Evolutionary conservation across 306 rosid species (phyloP).

Genomic region (Prunus salicina): DNA sequence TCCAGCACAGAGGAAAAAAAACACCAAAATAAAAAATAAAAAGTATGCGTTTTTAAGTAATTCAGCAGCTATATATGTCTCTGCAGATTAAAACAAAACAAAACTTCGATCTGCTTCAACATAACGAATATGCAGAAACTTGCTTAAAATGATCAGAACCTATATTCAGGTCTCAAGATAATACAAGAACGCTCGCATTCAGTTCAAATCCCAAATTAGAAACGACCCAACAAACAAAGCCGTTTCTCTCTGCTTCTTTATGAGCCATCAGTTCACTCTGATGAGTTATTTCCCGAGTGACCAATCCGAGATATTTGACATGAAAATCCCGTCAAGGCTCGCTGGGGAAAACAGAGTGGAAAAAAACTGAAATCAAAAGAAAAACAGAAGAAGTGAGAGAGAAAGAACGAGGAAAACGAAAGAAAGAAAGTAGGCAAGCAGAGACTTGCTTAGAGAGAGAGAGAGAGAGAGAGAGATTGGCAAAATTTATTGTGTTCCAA

Average conservation of each 20-base stretch:
- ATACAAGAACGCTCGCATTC: constrained; percentile 14
- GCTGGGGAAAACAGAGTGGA: constrained; percentile 7
- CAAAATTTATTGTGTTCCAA: constrained; percentile 20
- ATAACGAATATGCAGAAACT: constrained; percentile 35
- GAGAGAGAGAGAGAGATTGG: not conserved
- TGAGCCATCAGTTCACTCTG: not conserved
- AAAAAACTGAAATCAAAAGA: not conserved
- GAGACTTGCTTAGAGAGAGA: not conserved
- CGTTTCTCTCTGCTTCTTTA: not conserved
- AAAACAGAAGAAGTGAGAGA: not conserved
- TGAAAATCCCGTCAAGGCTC: constrained; percentile 11
- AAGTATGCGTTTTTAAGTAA: not conserved
- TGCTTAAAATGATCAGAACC: not conserved
- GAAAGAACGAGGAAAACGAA: not conserved
- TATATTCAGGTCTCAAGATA: not conserved
- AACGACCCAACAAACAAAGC: constrained; percentile 10
- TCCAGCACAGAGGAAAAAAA: not conserved
- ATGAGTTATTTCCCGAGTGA: constrained; percentile 1
- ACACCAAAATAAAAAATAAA: not conserved
- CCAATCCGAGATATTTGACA: constrained; percentile 3
- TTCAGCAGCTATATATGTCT: constrained; percentile 20
- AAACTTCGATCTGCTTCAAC: constrained; percentile 22
- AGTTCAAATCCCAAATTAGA: constrained; percentile 20
- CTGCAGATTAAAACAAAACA: not conserved
- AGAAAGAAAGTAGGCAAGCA: not conserved